Conservation (phyloP, 2,329 filamentous ascomycete species). For the Beauveria pseudobassiana region DNA sequence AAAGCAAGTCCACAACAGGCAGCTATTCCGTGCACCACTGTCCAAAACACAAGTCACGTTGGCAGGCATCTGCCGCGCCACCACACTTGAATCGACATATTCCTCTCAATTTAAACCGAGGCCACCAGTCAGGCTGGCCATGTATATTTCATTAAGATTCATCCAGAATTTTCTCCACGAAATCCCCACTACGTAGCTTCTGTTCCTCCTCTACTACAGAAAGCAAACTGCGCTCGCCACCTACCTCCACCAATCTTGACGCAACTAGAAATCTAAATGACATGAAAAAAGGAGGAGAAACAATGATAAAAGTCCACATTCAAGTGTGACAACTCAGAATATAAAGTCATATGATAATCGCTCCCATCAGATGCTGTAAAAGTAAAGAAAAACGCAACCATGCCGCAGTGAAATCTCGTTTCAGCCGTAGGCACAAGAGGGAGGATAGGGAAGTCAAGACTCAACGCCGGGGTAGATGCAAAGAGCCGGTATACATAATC, state of each 20-base stretch:
- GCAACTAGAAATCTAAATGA: background rate
- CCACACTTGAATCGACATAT: no score
- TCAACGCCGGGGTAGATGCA: constrained; percentile 1
- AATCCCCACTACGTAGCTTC: background rate
- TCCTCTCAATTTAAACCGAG: background rate
- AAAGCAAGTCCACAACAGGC: no score
- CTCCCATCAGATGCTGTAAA: background rate
- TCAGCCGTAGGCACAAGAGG: background rate
- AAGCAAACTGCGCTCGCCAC: background rate
- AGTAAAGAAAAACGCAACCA: background rate
- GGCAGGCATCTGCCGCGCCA: background rate
- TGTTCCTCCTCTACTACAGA: background rate
- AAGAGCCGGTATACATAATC: background rate
- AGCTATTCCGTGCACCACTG: no score
- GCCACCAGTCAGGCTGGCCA: background rate
- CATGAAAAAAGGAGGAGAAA: background rate
- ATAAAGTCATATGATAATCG: background rate
- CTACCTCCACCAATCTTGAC: no score
- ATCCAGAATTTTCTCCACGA: background rate
- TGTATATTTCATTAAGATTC: background rate
- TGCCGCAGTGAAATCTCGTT: background rate
- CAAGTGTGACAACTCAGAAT: background rate
- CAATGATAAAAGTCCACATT: background rate
- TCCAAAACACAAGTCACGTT: background rate
- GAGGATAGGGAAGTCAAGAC: background rate